Percentiles rank a stretch among this genome's conserved stretches.
Evolutionary conservation across 1,284 basidiomycete species (phyloP).

Genomic region (Rhodotorula sp.): DNA sequence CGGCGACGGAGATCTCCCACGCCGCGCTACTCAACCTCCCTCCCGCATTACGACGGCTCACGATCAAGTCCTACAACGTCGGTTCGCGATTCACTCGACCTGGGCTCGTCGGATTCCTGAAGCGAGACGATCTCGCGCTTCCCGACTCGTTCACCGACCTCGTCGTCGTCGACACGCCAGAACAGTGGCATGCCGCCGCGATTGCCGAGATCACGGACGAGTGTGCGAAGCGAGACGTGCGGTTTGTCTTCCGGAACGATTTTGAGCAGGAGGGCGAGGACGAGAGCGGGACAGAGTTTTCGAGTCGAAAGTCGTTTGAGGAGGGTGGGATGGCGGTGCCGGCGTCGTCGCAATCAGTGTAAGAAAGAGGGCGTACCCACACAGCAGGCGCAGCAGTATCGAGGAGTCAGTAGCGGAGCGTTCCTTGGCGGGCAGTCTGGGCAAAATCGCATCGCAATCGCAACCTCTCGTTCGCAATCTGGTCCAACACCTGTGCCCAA

Average conservation of each 20-base stretch:
- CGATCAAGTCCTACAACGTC: neutral
- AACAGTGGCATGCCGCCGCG: neutral
- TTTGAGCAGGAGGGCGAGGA: conserved; percentile 9
- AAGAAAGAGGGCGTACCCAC: too few relatives aligned
- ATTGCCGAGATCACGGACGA: neutral
- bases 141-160: conserved; percentile 1
- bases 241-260: conserved; percentile 2
- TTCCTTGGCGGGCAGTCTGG: neutral
- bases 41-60: neutral
- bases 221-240: neutral
- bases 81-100: neutral
- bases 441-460: neutral
- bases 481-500: too few relatives aligned
- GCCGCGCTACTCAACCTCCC: conserved; percentile 5
- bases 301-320: neutral
- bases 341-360: too few relatives aligned
- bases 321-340: neutral
- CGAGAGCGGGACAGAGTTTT: neutral
- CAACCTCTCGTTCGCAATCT: neutral
- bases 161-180: conserved; percentile 6
- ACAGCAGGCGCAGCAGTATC: too few relatives aligned
- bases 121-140: neutral
- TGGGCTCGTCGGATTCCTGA: neutral
- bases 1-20: conserved; percentile 4
- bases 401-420: neutral